phyloP scores from a whole-genome alignment of 2,329 filamentous ascomycete species.

The Huntiella decipiens region DNA sequence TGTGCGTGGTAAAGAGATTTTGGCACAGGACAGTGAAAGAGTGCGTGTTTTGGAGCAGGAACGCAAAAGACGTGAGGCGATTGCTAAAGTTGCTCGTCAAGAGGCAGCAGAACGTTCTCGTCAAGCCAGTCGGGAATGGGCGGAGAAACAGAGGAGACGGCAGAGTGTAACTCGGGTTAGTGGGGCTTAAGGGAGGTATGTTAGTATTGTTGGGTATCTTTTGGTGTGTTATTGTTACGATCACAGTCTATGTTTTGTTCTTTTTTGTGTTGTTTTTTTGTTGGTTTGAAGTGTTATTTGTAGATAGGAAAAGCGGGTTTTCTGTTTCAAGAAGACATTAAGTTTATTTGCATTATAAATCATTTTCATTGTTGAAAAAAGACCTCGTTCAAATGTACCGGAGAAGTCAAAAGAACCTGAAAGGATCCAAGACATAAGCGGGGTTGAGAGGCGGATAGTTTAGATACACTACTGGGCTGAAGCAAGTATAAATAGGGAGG shows the following conservation, averaged over 20 bases:
- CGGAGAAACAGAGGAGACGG: conserved; percentile 34
- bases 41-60: conserved; percentile 31
- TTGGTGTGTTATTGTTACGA: background rate
- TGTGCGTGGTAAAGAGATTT: conserved; percentile 33
- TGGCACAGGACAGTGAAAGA: conserved; percentile 30
- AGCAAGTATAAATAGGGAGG: no score
- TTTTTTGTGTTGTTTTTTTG: background rate
- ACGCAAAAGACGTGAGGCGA: conserved; percentile 32
- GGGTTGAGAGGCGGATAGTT: no score
- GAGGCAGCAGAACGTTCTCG: conserved; percentile 43
- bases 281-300: background rate
- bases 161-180: conserved; percentile 11
- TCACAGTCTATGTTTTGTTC: background rate
- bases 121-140: conserved; percentile 40
- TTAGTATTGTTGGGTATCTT: background rate
- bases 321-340: no score
- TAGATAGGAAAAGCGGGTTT: background rate
- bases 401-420: no score
- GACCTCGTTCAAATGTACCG: no score
- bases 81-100: conserved; percentile 35
- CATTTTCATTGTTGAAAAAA: no score
- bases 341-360: no score
- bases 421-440: no score
- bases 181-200: background rate
- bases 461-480: no score